Conservation (phyloP, 495 filamentous ascomycete species). For the Annulohypoxylon moriforme region DNA sequence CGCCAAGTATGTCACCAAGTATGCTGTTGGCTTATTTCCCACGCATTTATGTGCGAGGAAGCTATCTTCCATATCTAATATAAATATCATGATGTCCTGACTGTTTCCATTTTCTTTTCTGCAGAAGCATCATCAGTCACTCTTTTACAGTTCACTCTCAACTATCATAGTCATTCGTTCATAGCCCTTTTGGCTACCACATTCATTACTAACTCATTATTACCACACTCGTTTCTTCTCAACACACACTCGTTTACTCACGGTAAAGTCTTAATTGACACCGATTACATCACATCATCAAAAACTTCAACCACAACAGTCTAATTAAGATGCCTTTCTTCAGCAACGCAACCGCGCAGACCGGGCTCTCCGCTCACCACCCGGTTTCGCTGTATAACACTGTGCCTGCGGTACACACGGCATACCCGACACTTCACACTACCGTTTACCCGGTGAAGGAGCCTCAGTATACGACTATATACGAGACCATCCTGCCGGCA, state of each 20-base stretch:
- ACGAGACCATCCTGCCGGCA: conserved; percentile 54
- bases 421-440: conserved; percentile 13
- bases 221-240: conserved; percentile 40
- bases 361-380: conserved; percentile 34
- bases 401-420: background rate
- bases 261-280: background rate
- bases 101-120: background rate
- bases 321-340: conserved; percentile 40
- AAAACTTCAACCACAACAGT: conserved; percentile 5
- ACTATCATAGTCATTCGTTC: conserved; percentile 38
- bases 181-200: conserved; percentile 37
- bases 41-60: conserved; percentile 11
- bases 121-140: conserved; percentile 30
- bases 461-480: conserved; percentile 53
- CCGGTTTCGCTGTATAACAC: conserved; percentile 25
- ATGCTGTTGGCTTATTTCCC: background rate
- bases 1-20: background rate
- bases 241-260: conserved; percentile 15
- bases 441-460: conserved; percentile 37
- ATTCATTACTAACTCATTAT: conserved; percentile 31
- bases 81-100: conserved; percentile 31
- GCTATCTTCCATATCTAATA: conserved; percentile 24
- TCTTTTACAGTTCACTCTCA: conserved; percentile 29
- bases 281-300: conserved; percentile 1
- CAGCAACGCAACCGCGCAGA: conserved; percentile 40